Base-by-base conservation (phyloP, 1,284 basidiomycete genomes). In the Heterobasidion irregulare region DNA sequence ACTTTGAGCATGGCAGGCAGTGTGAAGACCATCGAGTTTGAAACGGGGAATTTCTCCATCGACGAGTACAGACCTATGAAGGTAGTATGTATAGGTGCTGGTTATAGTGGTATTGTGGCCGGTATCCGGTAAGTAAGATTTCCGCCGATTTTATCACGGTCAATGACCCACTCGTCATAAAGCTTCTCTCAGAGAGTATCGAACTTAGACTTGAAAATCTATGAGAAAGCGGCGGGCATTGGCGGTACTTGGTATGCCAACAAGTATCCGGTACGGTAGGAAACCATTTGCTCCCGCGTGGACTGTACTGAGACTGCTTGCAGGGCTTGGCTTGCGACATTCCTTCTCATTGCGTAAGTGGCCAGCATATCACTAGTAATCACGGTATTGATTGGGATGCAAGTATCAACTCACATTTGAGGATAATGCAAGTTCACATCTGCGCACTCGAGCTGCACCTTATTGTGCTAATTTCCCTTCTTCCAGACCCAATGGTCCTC, bases 321-420 rank as follows among this genome's bases (percentile, higher is more conserved):
- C 38, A 41, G 38, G 82, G 47, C 61, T 43, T 84, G 6, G 73
- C 75, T 18, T 83, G 80, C 60, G 81, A 83, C 61, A 75, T 81
- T 36, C 80, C 80, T 10, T 73, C 79, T 7, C 79, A 80, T 57
- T 71, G 70, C 53, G 77, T 79, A 63, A 56, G 75, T 64, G 8
- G 10, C 6, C 6, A 41, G 38, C n/a, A 26, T 41, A n/a, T 7
- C 10, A 2, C 12, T 10, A 41, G 7, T 7, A 41, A 41, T 41
- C 5, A 41, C 10, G 5, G 5, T 7, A 4, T 41, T 41, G 12
- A n/a, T 35, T 26, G 4, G 26, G 26, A 26, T 26, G 6, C 26
- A 26, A 84, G 79, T 84, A 84, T 62, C 80, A 82, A 64, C 69
- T 78, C 15, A 78, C 78, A 0, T 85, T 84, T 53, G 78, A 79